phyloP scores from a whole-genome alignment of 495 filamentous ascomycete species.

The Podospora conica region DNA sequence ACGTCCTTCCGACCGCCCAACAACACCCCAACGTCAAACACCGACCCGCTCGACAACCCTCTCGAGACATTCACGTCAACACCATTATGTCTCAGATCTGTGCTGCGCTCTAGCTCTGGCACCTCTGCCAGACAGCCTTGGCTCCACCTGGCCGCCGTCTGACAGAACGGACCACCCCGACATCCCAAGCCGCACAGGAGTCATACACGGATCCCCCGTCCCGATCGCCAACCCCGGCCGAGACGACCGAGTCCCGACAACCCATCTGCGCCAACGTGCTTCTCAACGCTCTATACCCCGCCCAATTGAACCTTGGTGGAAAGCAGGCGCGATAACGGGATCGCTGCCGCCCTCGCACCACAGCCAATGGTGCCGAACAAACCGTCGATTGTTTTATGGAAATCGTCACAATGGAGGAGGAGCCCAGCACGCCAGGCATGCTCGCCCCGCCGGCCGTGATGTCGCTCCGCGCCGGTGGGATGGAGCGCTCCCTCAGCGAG shows the following conservation, averaged over 20 bases:
- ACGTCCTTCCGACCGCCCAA: neutral
- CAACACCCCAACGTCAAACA: neutral
- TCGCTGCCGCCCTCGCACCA: neutral
- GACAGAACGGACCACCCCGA: conserved; percentile 2
- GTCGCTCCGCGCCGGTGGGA: conserved; percentile 43
- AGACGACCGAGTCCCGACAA: neutral
- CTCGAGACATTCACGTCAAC: conserved; percentile 33
- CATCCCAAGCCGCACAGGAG: conserved; percentile 13
- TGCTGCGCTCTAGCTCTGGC: conserved; percentile 45
- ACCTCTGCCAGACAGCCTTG: conserved; percentile 35
- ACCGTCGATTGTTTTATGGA: conserved; percentile 8
- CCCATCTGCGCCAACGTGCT: neutral
- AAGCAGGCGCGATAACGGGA: conserved; percentile 9
- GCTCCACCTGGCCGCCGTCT: conserved; percentile 14
- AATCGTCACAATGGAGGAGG: conserved; percentile 39
- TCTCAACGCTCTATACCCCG: neutral
- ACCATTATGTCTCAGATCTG: conserved; percentile 45
- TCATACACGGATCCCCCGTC: neutral
- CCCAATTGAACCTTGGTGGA: neutral
- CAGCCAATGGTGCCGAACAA: conserved; percentile 20
- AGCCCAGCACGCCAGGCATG: conserved; percentile 27
- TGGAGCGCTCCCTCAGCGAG: conserved; percentile 50
- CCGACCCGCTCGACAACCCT: neutral
- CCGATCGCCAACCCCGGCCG: neutral
- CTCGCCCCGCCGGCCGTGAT: conserved; percentile 44